A percentile compares a stretch with the other conserved stretches of the same genome.
phyloP scores from a whole-genome alignment of 169 alveolate genomes.

The Plasmodium sp. region DNA sequence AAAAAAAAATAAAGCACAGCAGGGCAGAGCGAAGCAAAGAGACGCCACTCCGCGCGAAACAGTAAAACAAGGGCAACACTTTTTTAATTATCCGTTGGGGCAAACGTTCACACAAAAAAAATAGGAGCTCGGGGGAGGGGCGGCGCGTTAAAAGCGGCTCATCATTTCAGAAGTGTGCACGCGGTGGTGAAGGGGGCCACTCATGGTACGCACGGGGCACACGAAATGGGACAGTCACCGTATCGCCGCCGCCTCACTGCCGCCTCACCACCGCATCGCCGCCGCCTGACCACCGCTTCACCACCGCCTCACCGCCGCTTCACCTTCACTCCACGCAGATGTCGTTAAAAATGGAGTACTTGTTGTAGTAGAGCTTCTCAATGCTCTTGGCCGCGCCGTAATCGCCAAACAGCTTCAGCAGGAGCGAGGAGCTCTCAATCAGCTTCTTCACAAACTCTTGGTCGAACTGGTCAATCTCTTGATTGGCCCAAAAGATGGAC shows the following conservation, averaged over 20 bases:
- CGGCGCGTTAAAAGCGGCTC: background rate
- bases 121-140: background rate
- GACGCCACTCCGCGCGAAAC: background rate
- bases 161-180: background rate
- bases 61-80: background rate
- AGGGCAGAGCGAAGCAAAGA: background rate
- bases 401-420: conserved; percentile 66
- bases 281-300: background rate
- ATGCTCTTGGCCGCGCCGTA: conserved; percentile 72
- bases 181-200: background rate
- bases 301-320: background rate
- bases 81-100: background rate
- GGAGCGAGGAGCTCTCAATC: conserved; percentile 67
- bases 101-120: background rate
- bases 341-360: conserved; percentile 71
- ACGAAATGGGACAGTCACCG: background rate
- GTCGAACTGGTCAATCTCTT: conserved; percentile 84
- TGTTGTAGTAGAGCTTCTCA: conserved; percentile 70
- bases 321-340: conserved; percentile 62
- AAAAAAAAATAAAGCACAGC: background rate
- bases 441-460: conserved; percentile 76
- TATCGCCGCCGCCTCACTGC: no score
- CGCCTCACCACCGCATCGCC: background rate
- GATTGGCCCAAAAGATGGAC: conserved; percentile 88
- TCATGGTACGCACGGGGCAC: background rate